Base-by-base conservation (phyloP, 371 early-diverging fungal species). In the Apophysomyces elegans region DNA sequence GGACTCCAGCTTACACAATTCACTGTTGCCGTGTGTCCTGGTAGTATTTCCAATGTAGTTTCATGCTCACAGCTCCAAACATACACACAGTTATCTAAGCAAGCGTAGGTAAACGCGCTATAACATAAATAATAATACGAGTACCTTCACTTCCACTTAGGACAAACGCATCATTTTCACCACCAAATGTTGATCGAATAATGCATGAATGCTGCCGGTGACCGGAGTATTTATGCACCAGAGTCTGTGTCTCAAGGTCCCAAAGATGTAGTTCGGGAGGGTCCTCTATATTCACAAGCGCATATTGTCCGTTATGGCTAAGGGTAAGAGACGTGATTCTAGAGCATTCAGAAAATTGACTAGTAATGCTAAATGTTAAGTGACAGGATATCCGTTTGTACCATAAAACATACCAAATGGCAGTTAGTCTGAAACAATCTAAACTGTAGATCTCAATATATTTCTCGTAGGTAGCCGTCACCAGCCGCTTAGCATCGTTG, bases 131-230 rank as follows among this genome's bases (percentile, higher is more conserved):
- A 8, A 74, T 16, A 66, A 18, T 46, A 46, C 36, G 1, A 26
- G 32, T 69, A 86, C 89, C 90, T 79, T 93, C 93, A 68, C 93
- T 93, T 18, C 95, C 96, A 61, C 90, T 88, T 6, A 87, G 73
- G 18, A 95, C 84, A 63, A 93, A 91, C 8, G 77, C 74, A 57
- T 90, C 88, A 61, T 90, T 80, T 56, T 70, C 67, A 1, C 96
- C 96, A 7, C 93, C 96, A 76, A 96, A 91, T 47, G 91, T 87
- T 7, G 91, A 92, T 47, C 96, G 84, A 54, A 95, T 92, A 45
- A 95, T 90, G 71, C 84, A 95, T 13, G 74, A 72, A 2, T 89
- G 90, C 71, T 95, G 94, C 63, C 86, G 85, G 43, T 93, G 89
- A 1, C 96, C 95, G 35, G 69, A 65, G 67, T 88, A 95, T 56